Base-by-base conservation (phyloP, 192 early-diverging fungal species). In the Coemansia sp. region DNA sequence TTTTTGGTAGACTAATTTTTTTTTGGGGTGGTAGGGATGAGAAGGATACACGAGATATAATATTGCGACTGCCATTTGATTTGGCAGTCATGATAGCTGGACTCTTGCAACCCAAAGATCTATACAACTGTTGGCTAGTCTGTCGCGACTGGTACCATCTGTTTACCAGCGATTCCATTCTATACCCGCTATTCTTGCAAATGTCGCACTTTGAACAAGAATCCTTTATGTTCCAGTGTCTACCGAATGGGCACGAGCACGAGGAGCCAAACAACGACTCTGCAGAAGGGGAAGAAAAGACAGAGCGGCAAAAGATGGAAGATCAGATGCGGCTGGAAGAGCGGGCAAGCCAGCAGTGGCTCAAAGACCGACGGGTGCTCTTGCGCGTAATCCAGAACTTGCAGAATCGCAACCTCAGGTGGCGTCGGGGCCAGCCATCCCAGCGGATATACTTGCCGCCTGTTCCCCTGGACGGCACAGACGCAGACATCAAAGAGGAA, bases 131-230 rank as follows among this genome's bases (percentile, higher is more conserved):
- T 52, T 66, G 59, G 55, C 63, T 58, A 0, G 73, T 77, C 16
- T 41, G 59, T 35, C 58, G 46, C 40, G 19, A 33, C 16, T 77
- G 73, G 73, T 20, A 61, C 47, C 12, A 48, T 14, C 35, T 77
- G 31, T 65, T 77, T 14, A 59, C 67, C 14, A 49, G 51, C 52
- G 56, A 65, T 13, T 57, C 46, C 2, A 50, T 70, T 2, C 8
- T 77, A 3, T 30, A 56, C 13, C 73, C 67, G 23, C 23, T 65
- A 14, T 54, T 77, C 3, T 12, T 15, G 35, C 73, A 70, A 42
- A 15, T 65, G 31, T 70, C 67, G 14, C 73, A 77, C 48, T 77
- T 66, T 59, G 73, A 77, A 47, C 73, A 77, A 20, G 73, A 77
- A 56, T 64, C 73, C 15, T 45, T 77, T 4, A 56, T 77, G 55